Percentiles rank a stretch among this genome's conserved stretches.
Conservation (phyloP, 2,329 filamentous ascomycete genomes). For the Pseudophaeomoniella oleicola region DNA sequence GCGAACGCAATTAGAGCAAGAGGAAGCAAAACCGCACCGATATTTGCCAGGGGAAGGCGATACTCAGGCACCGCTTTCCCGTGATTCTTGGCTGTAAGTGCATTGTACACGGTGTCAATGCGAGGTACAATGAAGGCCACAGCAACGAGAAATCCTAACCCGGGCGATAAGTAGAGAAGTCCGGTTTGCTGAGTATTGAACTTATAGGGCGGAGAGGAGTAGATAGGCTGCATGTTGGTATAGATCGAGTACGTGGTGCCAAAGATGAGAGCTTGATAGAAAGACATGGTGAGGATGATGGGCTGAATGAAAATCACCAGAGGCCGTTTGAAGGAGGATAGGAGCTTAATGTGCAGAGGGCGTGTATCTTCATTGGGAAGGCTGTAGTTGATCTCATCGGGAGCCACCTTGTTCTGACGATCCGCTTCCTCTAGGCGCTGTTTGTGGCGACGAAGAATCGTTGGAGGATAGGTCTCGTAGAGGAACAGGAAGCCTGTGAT, state of each 20-base stretch:
- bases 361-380: conserved; percentile 9
- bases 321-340: conserved; percentile 32
- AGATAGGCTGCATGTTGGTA: conserved; percentile 38
- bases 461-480: conserved; percentile 46
- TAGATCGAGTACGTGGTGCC: conserved; percentile 46
- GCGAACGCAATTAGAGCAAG: conserved; percentile 34
- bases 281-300: conserved; percentile 39
- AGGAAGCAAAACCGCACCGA: conserved; percentile 28
- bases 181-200: conserved; percentile 37
- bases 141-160: conserved; percentile 41
- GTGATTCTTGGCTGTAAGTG: conserved; percentile 12
- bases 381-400: conserved; percentile 4
- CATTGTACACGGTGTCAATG: conserved; percentile 27
- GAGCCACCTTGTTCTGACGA: conserved; percentile 1
- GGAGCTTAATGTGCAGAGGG: conserved; percentile 13
- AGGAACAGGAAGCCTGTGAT: conserved; percentile 42
- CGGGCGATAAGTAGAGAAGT: conserved; percentile 44
- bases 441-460: conserved; percentile 40
- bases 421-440: conserved; percentile 30
- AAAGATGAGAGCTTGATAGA: conserved; percentile 40
- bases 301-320: conserved; percentile 40
- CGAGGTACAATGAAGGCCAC: conserved; percentile 27
- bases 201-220: conserved; percentile 36
- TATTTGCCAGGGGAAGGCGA: conserved; percentile 38
- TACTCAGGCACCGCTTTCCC: conserved; percentile 31